phyloP scores from a whole-genome alignment of 345 rosid genomes.

The Trapa incisa region DNA sequence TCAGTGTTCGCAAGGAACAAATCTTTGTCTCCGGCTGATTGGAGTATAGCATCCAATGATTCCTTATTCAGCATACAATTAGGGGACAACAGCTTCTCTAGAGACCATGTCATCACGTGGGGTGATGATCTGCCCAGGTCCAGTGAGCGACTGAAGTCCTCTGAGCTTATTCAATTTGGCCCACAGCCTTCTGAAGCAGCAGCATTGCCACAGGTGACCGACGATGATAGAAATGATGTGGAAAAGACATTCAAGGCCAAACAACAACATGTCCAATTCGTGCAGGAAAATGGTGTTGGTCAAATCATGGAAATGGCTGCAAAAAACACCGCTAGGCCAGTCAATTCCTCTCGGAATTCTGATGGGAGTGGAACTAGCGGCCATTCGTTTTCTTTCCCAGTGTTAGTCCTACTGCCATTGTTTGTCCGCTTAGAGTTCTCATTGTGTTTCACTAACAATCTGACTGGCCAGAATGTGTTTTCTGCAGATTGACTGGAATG shows the following conservation, averaged over 20 bases:
- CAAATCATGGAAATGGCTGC: conserved; percentile 1
- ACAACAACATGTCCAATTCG: neutral
- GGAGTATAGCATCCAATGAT: conserved; percentile 57
- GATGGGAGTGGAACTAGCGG: conserved; percentile 28
- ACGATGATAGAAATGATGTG: neutral
- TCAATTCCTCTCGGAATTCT: conserved; percentile 31
- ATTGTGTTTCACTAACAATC: neutral
- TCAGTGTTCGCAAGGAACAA: conserved; percentile 36
- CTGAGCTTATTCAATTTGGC: conserved; percentile 23
- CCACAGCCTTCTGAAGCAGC: conserved; percentile 18
- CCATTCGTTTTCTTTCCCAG: conserved; percentile 40
- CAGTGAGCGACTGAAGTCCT: conserved; percentile 13
- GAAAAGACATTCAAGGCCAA: conserved; percentile 9
- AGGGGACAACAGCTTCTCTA: conserved; percentile 45
- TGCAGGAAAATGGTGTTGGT: conserved; percentile 3
- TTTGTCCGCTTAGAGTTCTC: neutral
- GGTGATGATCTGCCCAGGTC: conserved; percentile 10
- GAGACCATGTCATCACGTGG: conserved; percentile 10
- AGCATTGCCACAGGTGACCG: conserved; percentile 2
- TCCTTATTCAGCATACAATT: conserved; percentile 61
- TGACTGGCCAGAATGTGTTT: neutral
- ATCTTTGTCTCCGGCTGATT: conserved; percentile 31
- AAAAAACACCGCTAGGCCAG: conserved; percentile 14
- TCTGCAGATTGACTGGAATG: conserved; percentile 5
- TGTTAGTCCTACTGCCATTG: conserved; percentile 22